Evolutionary conservation across 306 rosid species (phyloP).

Genomic region (Prunus campanulata): DNA sequence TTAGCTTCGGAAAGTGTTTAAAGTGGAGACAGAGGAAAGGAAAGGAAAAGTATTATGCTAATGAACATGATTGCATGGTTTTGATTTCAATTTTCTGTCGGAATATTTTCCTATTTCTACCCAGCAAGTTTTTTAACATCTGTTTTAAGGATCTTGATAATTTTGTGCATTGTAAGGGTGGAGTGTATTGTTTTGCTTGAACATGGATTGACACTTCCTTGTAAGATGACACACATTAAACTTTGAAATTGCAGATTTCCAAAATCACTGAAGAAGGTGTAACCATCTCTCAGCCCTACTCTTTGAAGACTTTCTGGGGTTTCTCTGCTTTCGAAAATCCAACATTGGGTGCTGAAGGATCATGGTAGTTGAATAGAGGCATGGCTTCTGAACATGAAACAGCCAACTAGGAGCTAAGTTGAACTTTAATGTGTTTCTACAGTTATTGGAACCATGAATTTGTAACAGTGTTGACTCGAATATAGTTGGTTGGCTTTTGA

Average conservation of each 20-base stretch:
- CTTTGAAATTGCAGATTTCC: constrained; percentile 61
- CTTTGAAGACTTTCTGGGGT: constrained; percentile 88
- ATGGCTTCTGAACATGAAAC: background rate
- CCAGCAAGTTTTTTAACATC: background rate
- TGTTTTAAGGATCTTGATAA: background rate
- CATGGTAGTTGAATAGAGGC: constrained; percentile 51
- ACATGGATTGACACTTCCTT: background rate
- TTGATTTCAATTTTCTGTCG: too few relatives aligned
- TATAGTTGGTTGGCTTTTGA: background rate
- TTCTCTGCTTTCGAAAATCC: constrained; percentile 76
- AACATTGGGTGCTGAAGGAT: constrained; percentile 78
- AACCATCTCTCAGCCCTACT: constrained; percentile 61
- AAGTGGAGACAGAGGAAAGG: background rate
- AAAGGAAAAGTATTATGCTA: too few relatives aligned
- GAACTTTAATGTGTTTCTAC: constrained; percentile 4
- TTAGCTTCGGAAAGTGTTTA: too few relatives aligned
- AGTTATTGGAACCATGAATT: background rate
- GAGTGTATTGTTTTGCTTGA: too few relatives aligned
- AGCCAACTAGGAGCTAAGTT: background rate
- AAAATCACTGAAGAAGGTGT: constrained; percentile 76
- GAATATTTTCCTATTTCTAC: background rate
- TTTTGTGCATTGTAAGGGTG: too few relatives aligned
- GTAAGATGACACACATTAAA: constrained; percentile 8
- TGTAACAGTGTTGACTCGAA: background rate
- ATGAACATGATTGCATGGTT: too few relatives aligned